Evolutionary conservation across 345 rosid species (phyloP), one percentile per base, ranked within the genome.

Genomic region (Toxicodendron radicans): DNA sequence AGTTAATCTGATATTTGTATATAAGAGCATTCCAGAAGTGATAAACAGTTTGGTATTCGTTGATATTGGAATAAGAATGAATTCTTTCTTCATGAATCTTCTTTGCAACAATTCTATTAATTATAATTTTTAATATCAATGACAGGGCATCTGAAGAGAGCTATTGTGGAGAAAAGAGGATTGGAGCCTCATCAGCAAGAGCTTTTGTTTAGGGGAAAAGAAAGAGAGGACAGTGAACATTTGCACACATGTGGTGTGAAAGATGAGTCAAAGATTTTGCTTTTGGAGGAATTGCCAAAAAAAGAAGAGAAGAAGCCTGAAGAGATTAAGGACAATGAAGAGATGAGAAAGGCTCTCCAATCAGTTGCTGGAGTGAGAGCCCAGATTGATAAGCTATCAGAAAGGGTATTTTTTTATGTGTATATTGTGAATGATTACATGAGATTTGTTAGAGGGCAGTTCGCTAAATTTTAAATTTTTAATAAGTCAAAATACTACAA

Each of bases 141-240:
- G 62, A 45, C 67, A 94, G 98, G 95, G 71, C 87, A 87, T 75
- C 24, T 92, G 83, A 94, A 92, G 85, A 76, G 73, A 74, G 71
- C 79, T 46, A 77, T 92, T 79, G 85, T 82, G 18, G 82, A 77
- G 30, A 80, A 85, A 73, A 80, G 79, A 30, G 93, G 91, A 0
- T 51, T 87, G 83, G 87, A 84, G 60, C 79, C 88, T 56, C 77
- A 61, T 49, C 79, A 72, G 49, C 85, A 82, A 68, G 86, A 76
- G 81, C 71, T 92, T 27, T 84, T 92, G 80, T 94, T 94, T 64
- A 84, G 98, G 77, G 98, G 99, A 64, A 78, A 82, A 72, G 95
- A 91, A 78, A 88, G 77, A 66, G 94, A 89, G 23, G 97, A 91
- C 54, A 71, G 75, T 35, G 97, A 91, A 58, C 82, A 56, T 16